Base-by-base conservation (phyloP, 306 rosid genomes). In the Gastrolobium villosum region DNA sequence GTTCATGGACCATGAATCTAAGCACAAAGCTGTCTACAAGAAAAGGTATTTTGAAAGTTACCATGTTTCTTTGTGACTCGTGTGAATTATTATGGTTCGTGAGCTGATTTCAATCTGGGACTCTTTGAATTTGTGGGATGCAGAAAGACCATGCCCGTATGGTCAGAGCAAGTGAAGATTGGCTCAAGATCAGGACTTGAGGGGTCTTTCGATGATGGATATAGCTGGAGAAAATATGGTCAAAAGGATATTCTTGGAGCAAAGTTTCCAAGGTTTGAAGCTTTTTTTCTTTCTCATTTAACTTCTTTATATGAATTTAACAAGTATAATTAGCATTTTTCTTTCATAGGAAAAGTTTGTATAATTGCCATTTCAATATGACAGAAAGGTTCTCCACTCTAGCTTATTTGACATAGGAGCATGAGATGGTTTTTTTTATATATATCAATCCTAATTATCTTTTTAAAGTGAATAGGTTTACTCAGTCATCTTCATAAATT, bases 211-310 rank as follows among this genome's bases (percentile, higher is more conserved):
- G 85, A 84, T 59, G 98, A 94, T 82, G 96, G 92, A 5, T 82
- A 83, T 48, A 82, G 86, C 82, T 94, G 98, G 98, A 94, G 98
- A 83, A 94, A 94, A 79, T 94, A 94, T 73, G 98, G 97, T 2
- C 93, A 91, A 66, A 91, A 94, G 75, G 92, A 86, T 34, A 94
- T 94, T 28, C 97, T 91, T 55, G 96, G 96, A 55, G 78, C 98
- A 43, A 89, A 72, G 39, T 79, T 85, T 75, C 96, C 96, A 14
- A 89, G 98, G 98, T 94, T 35, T 86, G 74, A 44, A 78, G 0
- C 70, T 26, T 14, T 75, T 28, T 52, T 64, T n/a, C n/a, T n/a
- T 52, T 14, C 46, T 14, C 30, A 28, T 45, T 72, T 11, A 34
- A 37, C 5, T 44, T 30, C 10, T 37, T 41, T 54, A 31, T 60